These are phyloP conservation scores for sunflower (Helianthus annuus) DNA, from an alignment of 129 eudicot species.

Conservation along the genomic window HanXRQr2.0-SUNRISE NC_035443.2:178768461-178768960, in stretches of 20 bases:
- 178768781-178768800: constrained; percentile 49
- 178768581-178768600: not conserved
- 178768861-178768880: constrained; percentile 51
- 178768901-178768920: constrained; percentile 59
- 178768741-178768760: not conserved
- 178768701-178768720: not conserved
- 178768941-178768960: not conserved
- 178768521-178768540: not conserved
- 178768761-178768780: not conserved
- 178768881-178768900: constrained; percentile 56
- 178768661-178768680: not conserved
- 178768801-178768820: constrained; percentile 70
- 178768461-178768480: not conserved
- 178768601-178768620: not conserved
- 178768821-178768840: constrained; percentile 72
- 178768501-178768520: not conserved
- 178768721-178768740: not conserved
- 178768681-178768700: not conserved
- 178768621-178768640: not conserved
- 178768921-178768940: constrained; percentile 81
- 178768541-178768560: not conserved
- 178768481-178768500: not conserved
- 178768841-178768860: constrained; percentile 48
- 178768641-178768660: not conserved
- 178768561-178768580: not conserved